Percentiles rank a stretch among this genome's conserved stretches.
These are phyloP conservation scores for Phytopythium ostracodes DNA, from an alignment of 352 stramenopile genomes.

Conservation along the genomic window DNA sequence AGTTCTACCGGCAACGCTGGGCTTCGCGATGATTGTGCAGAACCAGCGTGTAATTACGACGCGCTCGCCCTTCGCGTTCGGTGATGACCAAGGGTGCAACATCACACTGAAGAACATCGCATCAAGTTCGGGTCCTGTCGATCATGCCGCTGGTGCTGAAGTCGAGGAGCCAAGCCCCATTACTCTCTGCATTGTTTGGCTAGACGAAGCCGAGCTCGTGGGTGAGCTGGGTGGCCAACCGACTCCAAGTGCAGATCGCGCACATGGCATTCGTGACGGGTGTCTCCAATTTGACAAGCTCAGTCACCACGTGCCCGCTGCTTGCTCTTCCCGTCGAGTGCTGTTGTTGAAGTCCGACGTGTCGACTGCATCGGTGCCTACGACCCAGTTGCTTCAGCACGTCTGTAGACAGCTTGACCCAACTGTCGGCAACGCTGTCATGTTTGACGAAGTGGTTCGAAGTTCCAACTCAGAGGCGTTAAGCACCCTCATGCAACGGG, in stretches of 20 bases:
- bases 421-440: background rate
- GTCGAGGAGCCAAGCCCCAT: background rate
- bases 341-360: constrained; percentile 16
- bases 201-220: constrained; percentile 21
- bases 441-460: constrained; percentile 22
- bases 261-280: background rate
- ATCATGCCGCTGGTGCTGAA: constrained; percentile 1
- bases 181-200: constrained; percentile 24
- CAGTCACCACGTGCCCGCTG: constrained; percentile 3
- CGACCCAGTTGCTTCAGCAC: constrained; percentile 12
- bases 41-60: constrained; percentile 32
- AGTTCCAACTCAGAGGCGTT: background rate
- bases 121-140: background rate
- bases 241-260: no score
- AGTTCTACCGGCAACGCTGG: constrained; percentile 20
- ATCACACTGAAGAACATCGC: background rate
- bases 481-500: constrained; percentile 5
- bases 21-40: constrained; percentile 32
- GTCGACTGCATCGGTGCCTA: constrained; percentile 3
- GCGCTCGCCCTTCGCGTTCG: constrained; percentile 26
- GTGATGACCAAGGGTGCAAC: constrained; percentile 5
- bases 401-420: constrained; percentile 10
- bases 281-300: background rate
- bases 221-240: background rate
- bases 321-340: constrained; percentile 6